Percentiles rank a stretch among this genome's conserved stretches.
phyloP scores from a whole-genome alignment of 2,329 filamentous ascomycete species.

The Exophiala lecanii-corni region DNA sequence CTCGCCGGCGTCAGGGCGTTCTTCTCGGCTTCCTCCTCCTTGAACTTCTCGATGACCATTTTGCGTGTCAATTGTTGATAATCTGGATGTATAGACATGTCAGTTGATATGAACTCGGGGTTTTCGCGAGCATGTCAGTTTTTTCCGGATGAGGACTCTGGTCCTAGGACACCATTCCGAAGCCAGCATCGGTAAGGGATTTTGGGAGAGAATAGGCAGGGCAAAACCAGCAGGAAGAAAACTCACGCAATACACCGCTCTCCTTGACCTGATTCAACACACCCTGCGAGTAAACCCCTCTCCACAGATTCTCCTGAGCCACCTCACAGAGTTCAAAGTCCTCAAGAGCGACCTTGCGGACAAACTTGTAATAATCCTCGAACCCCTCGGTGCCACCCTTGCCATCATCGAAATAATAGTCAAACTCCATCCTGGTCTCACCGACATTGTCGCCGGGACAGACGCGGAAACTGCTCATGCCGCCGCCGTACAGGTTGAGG shows the following conservation, averaged over 20 bases:
- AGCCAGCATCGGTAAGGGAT: too few relatives aligned
- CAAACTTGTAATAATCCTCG: constrained; percentile 54
- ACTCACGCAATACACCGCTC: constrained; percentile 50
- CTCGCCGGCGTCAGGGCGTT: constrained; percentile 14
- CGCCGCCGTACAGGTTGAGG: constrained; percentile 54
- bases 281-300: constrained; percentile 52
- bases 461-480: constrained; percentile 54
- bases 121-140: not conserved
- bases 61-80: constrained; percentile 46
- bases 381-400: constrained; percentile 45
- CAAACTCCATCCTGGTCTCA: constrained; percentile 54
- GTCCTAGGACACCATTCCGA: too few relatives aligned
- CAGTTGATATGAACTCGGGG: not conserved
- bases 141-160: not conserved
- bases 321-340: constrained; percentile 56
- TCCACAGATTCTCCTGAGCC: constrained; percentile 51
- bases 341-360: constrained; percentile 53
- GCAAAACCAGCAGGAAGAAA: constrained; percentile 11
- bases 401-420: constrained; percentile 51
- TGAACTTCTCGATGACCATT: constrained; percentile 42
- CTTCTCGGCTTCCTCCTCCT: constrained; percentile 30
- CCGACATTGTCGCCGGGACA: constrained; percentile 49
- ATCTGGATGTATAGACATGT: constrained; percentile 28
- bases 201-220: constrained; percentile 19
- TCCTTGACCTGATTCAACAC: constrained; percentile 54